Conservation (phyloP, 306 rosid genomes). For the Lupinus albus region DNA sequence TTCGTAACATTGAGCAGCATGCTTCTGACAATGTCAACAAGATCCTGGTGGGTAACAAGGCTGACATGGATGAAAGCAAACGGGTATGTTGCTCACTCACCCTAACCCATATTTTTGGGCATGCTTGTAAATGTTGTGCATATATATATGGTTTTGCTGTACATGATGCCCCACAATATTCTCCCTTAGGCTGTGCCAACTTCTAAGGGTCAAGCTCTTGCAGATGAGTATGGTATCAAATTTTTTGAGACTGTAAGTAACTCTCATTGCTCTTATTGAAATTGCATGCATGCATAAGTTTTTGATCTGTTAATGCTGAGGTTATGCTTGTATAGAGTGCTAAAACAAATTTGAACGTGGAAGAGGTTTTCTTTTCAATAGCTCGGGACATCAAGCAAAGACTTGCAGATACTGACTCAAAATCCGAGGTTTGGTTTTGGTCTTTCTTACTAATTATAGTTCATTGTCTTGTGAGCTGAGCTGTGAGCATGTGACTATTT, state of each 20-base stretch:
- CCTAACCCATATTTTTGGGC: not conserved
- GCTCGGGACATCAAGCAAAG: conserved; percentile 86
- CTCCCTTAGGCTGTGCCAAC: conserved; percentile 79
- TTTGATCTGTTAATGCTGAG: conserved; percentile 31
- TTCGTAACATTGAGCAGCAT: conserved; percentile 88
- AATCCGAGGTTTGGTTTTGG: conserved; percentile 61
- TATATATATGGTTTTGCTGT: conserved; percentile 20
- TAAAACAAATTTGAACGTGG: conserved; percentile 82
- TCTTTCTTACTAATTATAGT: conserved; percentile 25
- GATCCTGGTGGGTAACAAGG: conserved; percentile 86
- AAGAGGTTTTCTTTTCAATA: conserved; percentile 83
- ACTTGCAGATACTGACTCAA: conserved; percentile 80
- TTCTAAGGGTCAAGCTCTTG: conserved; percentile 84
- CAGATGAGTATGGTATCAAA: conserved; percentile 81
- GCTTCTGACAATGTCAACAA: conserved; percentile 92
- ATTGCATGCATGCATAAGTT: conserved; percentile 8
- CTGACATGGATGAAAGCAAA: conserved; percentile 94
- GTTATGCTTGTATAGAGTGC: conserved; percentile 65
- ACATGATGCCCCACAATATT: conserved; percentile 23
- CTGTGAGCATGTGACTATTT: not conserved
- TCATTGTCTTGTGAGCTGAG: not conserved
- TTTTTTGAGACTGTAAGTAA: conserved; percentile 81
- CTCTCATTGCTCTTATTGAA: conserved; percentile 15
- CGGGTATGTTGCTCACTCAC: conserved; percentile 53
- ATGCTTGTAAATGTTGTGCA: not conserved